Conservation (phyloP, 768 basidiomycete species). For the Kwoniella sp. region DNA sequence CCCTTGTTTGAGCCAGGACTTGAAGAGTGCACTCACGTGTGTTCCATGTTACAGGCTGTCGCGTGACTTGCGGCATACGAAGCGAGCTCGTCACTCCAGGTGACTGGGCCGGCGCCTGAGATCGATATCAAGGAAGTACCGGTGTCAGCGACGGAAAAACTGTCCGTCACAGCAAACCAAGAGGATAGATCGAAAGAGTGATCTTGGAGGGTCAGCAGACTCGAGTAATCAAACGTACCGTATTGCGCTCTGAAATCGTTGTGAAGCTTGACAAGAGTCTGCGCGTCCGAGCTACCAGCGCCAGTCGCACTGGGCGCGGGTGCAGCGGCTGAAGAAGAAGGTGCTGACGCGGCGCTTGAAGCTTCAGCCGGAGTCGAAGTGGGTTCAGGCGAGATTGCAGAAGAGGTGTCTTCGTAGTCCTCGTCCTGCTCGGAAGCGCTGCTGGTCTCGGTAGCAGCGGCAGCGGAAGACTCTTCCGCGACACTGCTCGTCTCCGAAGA, state of each 20-base stretch:
- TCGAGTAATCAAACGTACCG: constrained; percentile 18
- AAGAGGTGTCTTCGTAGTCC: not conserved
- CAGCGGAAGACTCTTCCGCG: constrained; percentile 1
- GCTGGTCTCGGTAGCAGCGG: not conserved
- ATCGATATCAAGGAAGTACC: too few relatives aligned
- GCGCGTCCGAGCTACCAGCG: constrained; percentile 15
- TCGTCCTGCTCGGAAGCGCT: not conserved
- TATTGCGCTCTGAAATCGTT: constrained; percentile 44
- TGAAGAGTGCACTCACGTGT: constrained; percentile 54
- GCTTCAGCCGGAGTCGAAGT: constrained; percentile 1
- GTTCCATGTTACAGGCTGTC: constrained; percentile 67
- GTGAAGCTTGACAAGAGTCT: constrained; percentile 34
- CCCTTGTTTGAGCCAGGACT: too few relatives aligned
- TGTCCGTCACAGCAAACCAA: too few relatives aligned
- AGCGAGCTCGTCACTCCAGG: constrained; percentile 67
- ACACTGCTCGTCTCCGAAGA: not conserved
- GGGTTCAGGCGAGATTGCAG: too few relatives aligned
- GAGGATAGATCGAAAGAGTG: too few relatives aligned
- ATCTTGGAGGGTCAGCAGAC: not conserved
- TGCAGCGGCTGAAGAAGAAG: not conserved
- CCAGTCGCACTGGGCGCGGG: not conserved
- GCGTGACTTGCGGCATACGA: constrained; percentile 72
- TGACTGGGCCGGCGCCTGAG: constrained; percentile 62
- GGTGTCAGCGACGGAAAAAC: too few relatives aligned
- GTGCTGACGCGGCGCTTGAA: not conserved